Base-by-base conservation (phyloP, 495 filamentous ascomycete species). In the Darksidea phi region DNA sequence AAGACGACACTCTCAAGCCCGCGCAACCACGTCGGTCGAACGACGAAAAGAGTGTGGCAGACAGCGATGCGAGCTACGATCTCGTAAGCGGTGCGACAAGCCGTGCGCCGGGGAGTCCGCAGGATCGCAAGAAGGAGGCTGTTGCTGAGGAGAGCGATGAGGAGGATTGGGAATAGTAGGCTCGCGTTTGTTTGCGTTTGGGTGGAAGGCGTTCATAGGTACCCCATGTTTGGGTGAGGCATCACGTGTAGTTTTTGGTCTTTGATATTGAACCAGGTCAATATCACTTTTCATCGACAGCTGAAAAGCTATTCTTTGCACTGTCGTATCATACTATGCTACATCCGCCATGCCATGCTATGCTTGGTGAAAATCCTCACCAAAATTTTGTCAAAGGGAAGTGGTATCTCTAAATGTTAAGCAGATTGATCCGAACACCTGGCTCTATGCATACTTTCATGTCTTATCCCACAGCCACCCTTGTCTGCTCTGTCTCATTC, bases 11-110 rank as follows among this genome's bases (percentile, higher is more conserved):
- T 3, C 77, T 80, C 32, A 87, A 87, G 69, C 73, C 86, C 20
- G 71, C 48, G 86, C 23, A 89, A 66, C 79, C 86, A 38, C 85
- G 90, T 41, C 88, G 87, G 58, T 95, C 91, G 17, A 85, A 94
- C 61, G 91, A 96, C 68, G 85, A 88, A 71, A 88, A 90, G 50
- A 91, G 86, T 13, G 86, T 88, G 63, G 82, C 90, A 18, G 91
- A 88, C 70, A 95, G 90, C 72, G 92, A 97, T 67, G 88, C 88
- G 17, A 95, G 90, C 76, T 97, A 97, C 68, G 92, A 97, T 72
- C 79, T 97, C 34, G 89, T 97, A 41, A 95, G 90, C 66, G 91
- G 91, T 17, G 84, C 87, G 7, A 85, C 88, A 11, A 96, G 89
- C 71, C 86, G 86, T 51, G 85, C 89, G 25, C 84, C 86, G 12